phyloP scores from a whole-genome alignment of 176 grass and related monocot genomes.

The Triticum monococcum region DNA sequence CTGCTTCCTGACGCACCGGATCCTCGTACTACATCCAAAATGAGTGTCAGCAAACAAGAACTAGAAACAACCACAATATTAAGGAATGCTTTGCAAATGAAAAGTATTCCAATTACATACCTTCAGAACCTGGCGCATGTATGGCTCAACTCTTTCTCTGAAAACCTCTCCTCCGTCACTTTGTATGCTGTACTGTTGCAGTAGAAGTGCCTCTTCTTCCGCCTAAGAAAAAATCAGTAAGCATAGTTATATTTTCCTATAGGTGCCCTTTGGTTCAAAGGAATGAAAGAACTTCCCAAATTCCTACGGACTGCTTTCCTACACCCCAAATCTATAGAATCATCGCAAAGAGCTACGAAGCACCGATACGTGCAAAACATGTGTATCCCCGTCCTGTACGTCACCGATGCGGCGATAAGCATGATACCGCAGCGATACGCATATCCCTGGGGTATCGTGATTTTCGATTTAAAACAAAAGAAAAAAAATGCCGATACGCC shows the following conservation, averaged over 20 bases:
- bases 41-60: conserved; percentile 19
- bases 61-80: conserved; percentile 14
- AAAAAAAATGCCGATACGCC: too few relatives aligned
- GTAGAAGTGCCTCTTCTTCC: conserved; percentile 83
- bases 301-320: background rate
- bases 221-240: conserved; percentile 55
- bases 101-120: conserved; percentile 46
- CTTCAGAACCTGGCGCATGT: conserved; percentile 74
- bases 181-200: conserved; percentile 50
- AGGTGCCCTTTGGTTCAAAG: background rate
- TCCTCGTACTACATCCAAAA: conserved; percentile 78
- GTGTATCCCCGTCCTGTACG: too few relatives aligned
- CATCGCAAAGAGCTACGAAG: background rate
- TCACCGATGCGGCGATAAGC: too few relatives aligned
- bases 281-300: background rate
- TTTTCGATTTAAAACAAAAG: too few relatives aligned
- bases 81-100: conserved; percentile 1
- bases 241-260: background rate
- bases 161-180: conserved; percentile 57
- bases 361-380: too few relatives aligned
- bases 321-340: background rate
- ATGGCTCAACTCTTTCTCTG: conserved; percentile 60
- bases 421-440: too few relatives aligned
- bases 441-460: too few relatives aligned
- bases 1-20: conserved; percentile 62